phyloP scores from a whole-genome alignment of 768 basidiomycete genomes.

The Gautieria morchelliformis region DNA sequence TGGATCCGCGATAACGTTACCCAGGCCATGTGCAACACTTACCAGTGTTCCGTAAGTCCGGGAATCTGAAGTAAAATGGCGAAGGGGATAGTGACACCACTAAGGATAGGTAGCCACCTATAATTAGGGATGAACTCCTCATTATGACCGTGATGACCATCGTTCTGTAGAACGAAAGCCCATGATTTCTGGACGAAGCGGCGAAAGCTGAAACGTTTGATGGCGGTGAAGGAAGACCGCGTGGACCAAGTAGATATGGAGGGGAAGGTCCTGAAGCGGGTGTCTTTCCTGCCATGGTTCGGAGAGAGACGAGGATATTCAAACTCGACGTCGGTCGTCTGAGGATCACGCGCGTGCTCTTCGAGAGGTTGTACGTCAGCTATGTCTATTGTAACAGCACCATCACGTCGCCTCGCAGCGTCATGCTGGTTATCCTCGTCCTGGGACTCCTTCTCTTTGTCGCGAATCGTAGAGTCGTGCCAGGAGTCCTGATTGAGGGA shows the following conservation, averaged over 20 bases:
- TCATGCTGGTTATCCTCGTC: not conserved
- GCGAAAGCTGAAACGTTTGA: not conserved
- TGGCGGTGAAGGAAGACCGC: not conserved
- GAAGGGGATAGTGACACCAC: constrained; percentile 64
- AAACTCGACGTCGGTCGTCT: not conserved
- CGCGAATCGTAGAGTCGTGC: not conserved
- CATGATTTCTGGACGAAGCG: not conserved
- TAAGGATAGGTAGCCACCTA: constrained; percentile 54
- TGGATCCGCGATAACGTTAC: not conserved
- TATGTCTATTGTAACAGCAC: not conserved
- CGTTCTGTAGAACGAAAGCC: not conserved
- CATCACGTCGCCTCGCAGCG: not conserved
- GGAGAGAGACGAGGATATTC: not conserved
- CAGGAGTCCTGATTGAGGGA: not conserved
- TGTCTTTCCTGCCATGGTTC: not conserved
- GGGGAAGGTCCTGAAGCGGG: not conserved
- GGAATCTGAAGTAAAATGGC: constrained; percentile 78
- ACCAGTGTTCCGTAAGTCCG: constrained; percentile 69
- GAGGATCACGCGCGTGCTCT: not conserved
- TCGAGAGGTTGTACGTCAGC: not conserved
- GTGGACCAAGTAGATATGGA: constrained; percentile 4
- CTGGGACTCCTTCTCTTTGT: not conserved
- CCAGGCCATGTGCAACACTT: constrained; percentile 15
- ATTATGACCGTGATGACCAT: constrained; percentile 16
- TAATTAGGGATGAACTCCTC: constrained; percentile 41